Base-by-base conservation (phyloP, 345 rosid species). In the Mallotus nudiflorus region DNA sequence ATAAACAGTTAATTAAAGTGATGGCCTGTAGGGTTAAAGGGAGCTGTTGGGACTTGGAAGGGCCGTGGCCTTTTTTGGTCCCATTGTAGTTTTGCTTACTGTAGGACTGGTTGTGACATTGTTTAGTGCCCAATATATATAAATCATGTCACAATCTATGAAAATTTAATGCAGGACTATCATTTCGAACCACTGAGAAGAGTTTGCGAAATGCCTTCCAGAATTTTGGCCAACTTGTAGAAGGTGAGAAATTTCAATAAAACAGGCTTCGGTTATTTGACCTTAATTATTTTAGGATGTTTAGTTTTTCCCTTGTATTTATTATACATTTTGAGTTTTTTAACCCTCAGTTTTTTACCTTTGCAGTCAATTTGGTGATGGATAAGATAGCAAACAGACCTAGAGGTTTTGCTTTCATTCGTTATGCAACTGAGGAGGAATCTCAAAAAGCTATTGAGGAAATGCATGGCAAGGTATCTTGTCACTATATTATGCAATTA, bases 381-480 rank as follows among this genome's bases (percentile, higher is more conserved):
- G 97, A 92, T 78, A 88, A 78, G 72, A 70, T 89, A 55, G 93
- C 96, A 39, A 89, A 84, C 33, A 84, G 93, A 74, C 92, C 91
- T 3, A 88, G 87, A 77, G 96, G 93, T 4, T 92, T 89, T 78
- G 97, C 96, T 20, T 91, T 91, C 69, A 68, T 91, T 25, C 80
- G 84, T 22, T 91, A 91, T 67, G 82, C 83, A 45, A 85, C 88
- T 16, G 91, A 85, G 80, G 96, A 89, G 65, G 93, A 89, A 73
- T 85, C 96, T 13, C 81, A 45, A 29, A 86, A 83, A 42, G 97
- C 96, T 65, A 82, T 89, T 39, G 71, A 89, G 72, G 97, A 93
- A 77, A 91, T 91, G 96, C 96, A 91, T 53, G 93, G 96, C 53
- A 89, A 89, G 97, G 97, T 89, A 78, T 72, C 58, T 57, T 20